These are phyloP conservation scores for Pluteus cervinus DNA, from an alignment of 768 basidiomycete genomes.

Conservation along the genomic window DNA sequence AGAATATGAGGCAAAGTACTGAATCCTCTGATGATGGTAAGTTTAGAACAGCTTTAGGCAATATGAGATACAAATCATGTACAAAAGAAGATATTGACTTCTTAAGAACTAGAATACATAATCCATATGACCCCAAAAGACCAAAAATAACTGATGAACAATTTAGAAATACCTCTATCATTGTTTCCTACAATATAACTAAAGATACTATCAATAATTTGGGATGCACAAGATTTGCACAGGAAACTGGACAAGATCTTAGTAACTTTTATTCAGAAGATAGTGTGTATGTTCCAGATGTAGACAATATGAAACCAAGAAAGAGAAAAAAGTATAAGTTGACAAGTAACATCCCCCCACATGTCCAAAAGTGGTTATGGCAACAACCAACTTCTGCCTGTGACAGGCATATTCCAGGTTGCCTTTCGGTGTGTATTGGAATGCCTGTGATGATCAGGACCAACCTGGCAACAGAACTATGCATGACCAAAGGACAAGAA, in stretches of 20 bases:
- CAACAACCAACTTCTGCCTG: no score
- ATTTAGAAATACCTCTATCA: conserved; percentile 26
- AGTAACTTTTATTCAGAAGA: conserved; percentile 17
- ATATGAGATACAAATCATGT: conserved; percentile 26
- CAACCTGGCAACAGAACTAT: conserved; percentile 26
- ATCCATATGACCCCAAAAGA: conserved; percentile 3
- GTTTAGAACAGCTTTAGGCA: conserved; percentile 21
- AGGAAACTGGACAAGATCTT: conserved; percentile 17
- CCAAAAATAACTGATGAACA: conserved; percentile 9
- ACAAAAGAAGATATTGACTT: conserved; percentile 25
- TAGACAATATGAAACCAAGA: no score
- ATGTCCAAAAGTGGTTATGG: no score
- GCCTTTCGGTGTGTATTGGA: conserved; percentile 22
- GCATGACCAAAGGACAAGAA: conserved; percentile 27
- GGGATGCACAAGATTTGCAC: conserved; percentile 21
- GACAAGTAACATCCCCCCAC: no score
- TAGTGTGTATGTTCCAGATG: conserved; percentile 17
- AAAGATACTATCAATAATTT: conserved; percentile 26
- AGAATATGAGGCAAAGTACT: conserved; percentile 28
- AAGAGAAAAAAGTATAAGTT: no score
- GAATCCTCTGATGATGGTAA: conserved; percentile 17
- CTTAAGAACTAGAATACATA: conserved; percentile 15
- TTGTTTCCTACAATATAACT: conserved; percentile 22
- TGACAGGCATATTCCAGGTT: conserved; percentile 19
- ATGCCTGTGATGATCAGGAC: conserved; percentile 25